These are phyloP conservation scores for Babesia sp. DNA, from an alignment of 169 alveolate genomes.

Conservation along the genomic window DNA sequence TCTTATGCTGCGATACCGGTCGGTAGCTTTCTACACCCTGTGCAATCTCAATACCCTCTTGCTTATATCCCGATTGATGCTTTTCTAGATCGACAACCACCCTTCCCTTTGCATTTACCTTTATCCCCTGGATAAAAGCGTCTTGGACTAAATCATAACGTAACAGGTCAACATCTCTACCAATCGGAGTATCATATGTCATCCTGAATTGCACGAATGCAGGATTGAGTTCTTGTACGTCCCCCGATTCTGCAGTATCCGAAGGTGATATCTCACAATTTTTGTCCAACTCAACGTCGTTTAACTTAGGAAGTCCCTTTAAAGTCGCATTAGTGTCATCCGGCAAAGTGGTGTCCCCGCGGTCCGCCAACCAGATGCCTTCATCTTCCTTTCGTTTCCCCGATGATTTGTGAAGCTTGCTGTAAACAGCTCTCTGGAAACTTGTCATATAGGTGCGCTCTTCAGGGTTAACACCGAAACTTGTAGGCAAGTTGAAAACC, in stretches of 20 bases:
- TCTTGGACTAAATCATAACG: conserved; percentile 50
- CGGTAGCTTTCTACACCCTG: conserved; percentile 45
- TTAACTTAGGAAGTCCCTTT: conserved; percentile 12
- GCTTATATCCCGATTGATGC: conserved; percentile 4
- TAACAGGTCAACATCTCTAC: conserved; percentile 31
- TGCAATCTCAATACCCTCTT: neutral
- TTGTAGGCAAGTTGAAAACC: conserved; percentile 54
- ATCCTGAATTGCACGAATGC: conserved; percentile 44
- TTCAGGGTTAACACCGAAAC: conserved; percentile 25
- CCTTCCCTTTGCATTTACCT: conserved; percentile 57
- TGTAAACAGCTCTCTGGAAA: conserved; percentile 55
- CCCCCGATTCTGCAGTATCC: neutral
- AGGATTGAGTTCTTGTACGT: conserved; percentile 37
- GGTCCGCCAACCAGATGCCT: conserved; percentile 51
- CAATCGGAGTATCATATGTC: conserved; percentile 54
- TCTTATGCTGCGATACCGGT: conserved; percentile 26
- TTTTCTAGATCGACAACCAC: conserved; percentile 46
- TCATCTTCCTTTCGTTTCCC: conserved; percentile 21
- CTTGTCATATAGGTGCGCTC: conserved; percentile 44
- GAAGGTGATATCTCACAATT: neutral
- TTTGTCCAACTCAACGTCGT: neutral
- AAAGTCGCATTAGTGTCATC: conserved; percentile 13
- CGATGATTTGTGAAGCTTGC: conserved; percentile 16
- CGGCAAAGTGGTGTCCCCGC: conserved; percentile 47
- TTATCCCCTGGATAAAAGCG: conserved; percentile 37